Evolutionary conservation across 2,329 filamentous ascomycete species (phyloP).

Genomic region (Fusarium sp.): DNA sequence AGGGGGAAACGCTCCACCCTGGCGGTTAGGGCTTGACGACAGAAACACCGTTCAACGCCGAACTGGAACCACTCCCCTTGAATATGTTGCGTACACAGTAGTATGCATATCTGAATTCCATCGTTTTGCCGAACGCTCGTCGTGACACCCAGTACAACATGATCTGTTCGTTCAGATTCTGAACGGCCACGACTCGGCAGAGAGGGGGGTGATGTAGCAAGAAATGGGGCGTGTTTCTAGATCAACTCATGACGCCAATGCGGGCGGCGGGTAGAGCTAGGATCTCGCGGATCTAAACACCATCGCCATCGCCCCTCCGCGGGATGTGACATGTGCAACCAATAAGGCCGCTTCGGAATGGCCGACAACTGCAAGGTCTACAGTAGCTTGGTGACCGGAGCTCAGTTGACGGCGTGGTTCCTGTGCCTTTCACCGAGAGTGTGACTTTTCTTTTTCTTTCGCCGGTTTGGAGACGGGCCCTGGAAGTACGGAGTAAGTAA

Average conservation of each 20-base stretch:
- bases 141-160: slow-evolving; percentile 24
- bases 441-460: slow-evolving; percentile 34
- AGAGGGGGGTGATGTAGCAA: background rate
- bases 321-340: slow-evolving; percentile 42
- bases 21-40: slow-evolving; percentile 4
- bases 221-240: slow-evolving; percentile 15
- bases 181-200: slow-evolving; percentile 15
- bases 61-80: slow-evolving; percentile 44
- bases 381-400: slow-evolving; percentile 12
- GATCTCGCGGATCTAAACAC: slow-evolving; percentile 43
- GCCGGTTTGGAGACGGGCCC: slow-evolving; percentile 12
- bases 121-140: slow-evolving; percentile 27
- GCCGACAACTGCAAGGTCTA: slow-evolving; percentile 27
- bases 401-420: slow-evolving; percentile 5
- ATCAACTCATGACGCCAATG: slow-evolving; percentile 16
- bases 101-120: slow-evolving; percentile 23
- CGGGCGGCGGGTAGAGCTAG: slow-evolving; percentile 31
- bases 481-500: background rate
- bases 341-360: slow-evolving; percentile 38
- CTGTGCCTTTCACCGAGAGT: slow-evolving; percentile 14
- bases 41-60: slow-evolving; percentile 38
- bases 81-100: background rate
- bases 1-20: background rate
- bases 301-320: slow-evolving; percentile 32
- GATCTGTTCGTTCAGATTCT: background rate